Evolutionary conservation across 2,329 filamentous ascomycete genomes (phyloP), one percentile per base, ranked within the genome.

Genomic region (Aspergillus intermedius): DNA sequence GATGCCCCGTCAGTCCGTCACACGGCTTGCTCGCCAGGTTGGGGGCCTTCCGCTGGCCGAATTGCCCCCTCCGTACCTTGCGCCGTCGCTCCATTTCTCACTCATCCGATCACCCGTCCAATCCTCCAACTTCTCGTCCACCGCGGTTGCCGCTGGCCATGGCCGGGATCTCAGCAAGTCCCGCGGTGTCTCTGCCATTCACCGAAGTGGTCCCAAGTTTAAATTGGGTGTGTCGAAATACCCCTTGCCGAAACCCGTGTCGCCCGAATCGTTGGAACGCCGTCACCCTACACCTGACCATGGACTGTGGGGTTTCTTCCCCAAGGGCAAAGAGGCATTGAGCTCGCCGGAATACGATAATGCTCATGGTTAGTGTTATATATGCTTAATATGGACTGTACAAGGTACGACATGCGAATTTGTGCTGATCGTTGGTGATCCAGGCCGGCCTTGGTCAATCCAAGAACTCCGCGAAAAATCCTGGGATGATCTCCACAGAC

Each of bases 291-390:
- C 89, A 64, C 77, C 82, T 23, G 73, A 91, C 56, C 93, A 98
- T 70, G 91, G 90, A 25, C 83, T 98, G 9, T 97, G 88, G 86
- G 85, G 81, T 1, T 98, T 98, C 73, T 97, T 98, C 72, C 82
- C 84, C 60, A 77, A 77, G 53, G 78, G 84, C 55, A 80, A 81
- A 55, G 80, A 82, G 61, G 72, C 84, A n/a, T 68, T 95, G 60
- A 78, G 79, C 58, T 83, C 83, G 6, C 90, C 91, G 4, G 77
- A 82, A 32, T 83, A 91, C 57, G 82, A 87, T 48, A 66, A 76
- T 44, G 74, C 80, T 54, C 85, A 93, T 68, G 93, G 80, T 81
- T 69, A 54, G 71, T 63, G 37, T 15, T 25, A 25, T 28, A 6
- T 28, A 19, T 30, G 15, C 10, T 12, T 10, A 7, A 22, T 3